These are phyloP conservation scores for Amaranthus hypochondriacus DNA, from an alignment of 148 eudicot species.

Conservation along the genomic window DNA sequence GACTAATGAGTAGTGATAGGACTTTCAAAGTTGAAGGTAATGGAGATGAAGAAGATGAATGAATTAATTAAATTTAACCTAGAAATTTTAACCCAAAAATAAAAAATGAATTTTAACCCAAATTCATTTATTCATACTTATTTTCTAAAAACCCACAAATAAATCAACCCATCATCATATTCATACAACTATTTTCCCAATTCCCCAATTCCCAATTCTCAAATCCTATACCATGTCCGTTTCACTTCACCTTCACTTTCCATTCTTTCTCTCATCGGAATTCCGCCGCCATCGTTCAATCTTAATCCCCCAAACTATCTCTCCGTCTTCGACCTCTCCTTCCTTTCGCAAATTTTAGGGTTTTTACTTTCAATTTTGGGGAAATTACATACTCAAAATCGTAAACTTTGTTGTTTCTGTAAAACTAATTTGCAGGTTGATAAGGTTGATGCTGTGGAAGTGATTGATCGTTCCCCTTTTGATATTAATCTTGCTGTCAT, in stretches of 20 bases:
- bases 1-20: no score
- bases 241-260: constrained; percentile 19
- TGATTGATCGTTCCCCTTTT: constrained; percentile 50
- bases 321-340: constrained; percentile 5
- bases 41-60: no score
- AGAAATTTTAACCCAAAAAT: no score
- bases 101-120: no score
- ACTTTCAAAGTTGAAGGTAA: no score
- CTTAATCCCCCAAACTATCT: constrained; percentile 4
- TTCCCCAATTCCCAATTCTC: neutral
- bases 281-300: constrained; percentile 15
- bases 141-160: no score
- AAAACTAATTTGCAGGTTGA: constrained; percentile 30
- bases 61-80: no score
- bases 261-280: constrained; percentile 24
- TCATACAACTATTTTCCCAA: neutral
- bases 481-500: constrained; percentile 88
- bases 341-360: constrained; percentile 29
- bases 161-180: no score
- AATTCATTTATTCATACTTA: no score
- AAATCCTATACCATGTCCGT: constrained; percentile 15
- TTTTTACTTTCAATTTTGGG: constrained; percentile 21
- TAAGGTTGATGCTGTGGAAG: constrained; percentile 21
- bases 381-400: constrained; percentile 10
- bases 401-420: constrained; percentile 25